These are phyloP conservation scores for Aspergillus heteromorphus DNA, from an alignment of 495 filamentous ascomycete species.

Conservation along the genomic window DNA sequence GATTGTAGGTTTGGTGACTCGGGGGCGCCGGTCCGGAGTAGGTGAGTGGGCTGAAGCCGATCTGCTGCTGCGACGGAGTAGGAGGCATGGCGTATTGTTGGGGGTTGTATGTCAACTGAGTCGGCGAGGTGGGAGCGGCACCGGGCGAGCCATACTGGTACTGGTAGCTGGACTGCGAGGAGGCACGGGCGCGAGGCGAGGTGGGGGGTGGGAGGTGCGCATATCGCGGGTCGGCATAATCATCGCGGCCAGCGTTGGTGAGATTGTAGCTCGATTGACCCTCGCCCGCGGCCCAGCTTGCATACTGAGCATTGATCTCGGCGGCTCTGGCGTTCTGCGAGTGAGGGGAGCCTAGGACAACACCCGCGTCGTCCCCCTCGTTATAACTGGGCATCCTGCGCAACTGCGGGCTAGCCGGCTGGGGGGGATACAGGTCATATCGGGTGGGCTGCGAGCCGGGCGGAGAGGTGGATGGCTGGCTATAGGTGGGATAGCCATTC, in stretches of 20 bases:
- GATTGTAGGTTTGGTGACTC: constrained; percentile 63
- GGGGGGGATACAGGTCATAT: constrained; percentile 21
- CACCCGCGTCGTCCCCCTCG: constrained; percentile 65
- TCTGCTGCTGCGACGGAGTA: constrained; percentile 44
- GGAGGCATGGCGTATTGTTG: constrained; percentile 69
- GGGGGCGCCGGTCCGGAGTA: constrained; percentile 37
- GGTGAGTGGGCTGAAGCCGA: constrained; percentile 36
- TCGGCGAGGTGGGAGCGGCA: constrained; percentile 43
- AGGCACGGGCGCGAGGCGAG: constrained; percentile 36
- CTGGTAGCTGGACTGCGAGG: constrained; percentile 52
- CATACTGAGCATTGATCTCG: constrained; percentile 24
- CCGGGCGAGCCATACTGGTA: constrained; percentile 48
- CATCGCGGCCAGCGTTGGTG: constrained; percentile 25
- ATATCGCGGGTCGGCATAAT: constrained; percentile 36
- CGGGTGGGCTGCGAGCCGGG: constrained; percentile 7
- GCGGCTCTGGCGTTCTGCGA: constrained; percentile 27
- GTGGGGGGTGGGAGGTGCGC: constrained; percentile 26
- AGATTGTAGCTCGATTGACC: constrained; percentile 20
- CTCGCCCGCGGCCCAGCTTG: constrained; percentile 11
- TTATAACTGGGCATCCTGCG: constrained; percentile 70
- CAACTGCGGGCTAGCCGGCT: constrained; percentile 36
- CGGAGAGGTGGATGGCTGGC: constrained; percentile 19
- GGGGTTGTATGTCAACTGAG: constrained; percentile 70
- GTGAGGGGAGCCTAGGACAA: constrained; percentile 41
- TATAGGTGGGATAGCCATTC: constrained; percentile 44